Evolutionary conservation across 495 filamentous ascomycete species (phyloP), one percentile per base, ranked within the genome.

Genomic region (Annulohypoxylon stygium): DNA sequence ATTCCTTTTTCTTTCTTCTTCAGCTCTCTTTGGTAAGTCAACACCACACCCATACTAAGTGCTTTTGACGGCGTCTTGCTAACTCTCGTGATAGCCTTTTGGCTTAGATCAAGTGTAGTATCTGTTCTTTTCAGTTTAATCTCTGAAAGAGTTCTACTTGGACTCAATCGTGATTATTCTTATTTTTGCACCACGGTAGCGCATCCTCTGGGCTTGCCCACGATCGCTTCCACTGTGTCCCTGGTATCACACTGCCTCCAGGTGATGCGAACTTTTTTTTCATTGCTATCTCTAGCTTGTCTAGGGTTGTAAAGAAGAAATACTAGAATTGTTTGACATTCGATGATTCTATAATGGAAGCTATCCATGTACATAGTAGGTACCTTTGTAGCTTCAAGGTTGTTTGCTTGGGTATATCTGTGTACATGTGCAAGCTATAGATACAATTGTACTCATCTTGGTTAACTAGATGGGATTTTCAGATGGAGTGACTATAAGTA

Each of bases 121-220:
- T 96, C 93, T 97, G 93, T 95, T 95, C 93, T 97, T 94, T 93
- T 94, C 91, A 95, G 92, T 94, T 93, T 94, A 93, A 94, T 88
- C 84, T 87, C 86, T 88, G 86, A 86, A 86, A 88, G 77, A 80
- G 75, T 72, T 62, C 20, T 25, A 76, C 39, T 14, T 36, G 41
- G 68, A 62, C 53, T 64, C 65, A 59, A 63, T 76, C 65, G 83
- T 88, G 87, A 90, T 92, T 91, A 90, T 86, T 86, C 88, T 85
- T 83, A 90, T 91, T 90, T 91, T 90, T 81, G 86, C 75, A 82
- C 47, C 73, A 59, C 67, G 88, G 76, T 65, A 71, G 77, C 41
- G 75, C 78, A 69, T 81, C 86, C 90, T 89, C 90, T 91, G 89
- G 83, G 90, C 91, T 93, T 91, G 91, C 90, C 80, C 84, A 91